These are phyloP conservation scores for Ascochyta lentis DNA, from an alignment of 2,329 filamentous ascomycete species.

Conservation along the genomic window DNA sequence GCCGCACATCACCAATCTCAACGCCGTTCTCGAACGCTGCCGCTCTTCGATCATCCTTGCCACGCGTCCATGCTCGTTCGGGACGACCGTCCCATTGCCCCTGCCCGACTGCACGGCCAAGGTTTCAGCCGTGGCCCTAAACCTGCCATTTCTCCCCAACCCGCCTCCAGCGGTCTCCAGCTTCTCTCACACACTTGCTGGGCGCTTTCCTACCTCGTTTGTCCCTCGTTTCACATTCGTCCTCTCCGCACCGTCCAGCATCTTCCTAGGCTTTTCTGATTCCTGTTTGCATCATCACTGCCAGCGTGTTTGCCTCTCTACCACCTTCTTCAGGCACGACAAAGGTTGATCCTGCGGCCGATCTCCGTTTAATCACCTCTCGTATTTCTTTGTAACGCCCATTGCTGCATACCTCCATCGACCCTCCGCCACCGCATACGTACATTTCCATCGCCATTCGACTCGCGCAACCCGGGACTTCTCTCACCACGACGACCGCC, in stretches of 20 bases:
- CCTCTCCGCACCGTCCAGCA: slow-evolving; percentile 23
- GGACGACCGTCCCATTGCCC: slow-evolving; percentile 25
- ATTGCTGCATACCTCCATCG: slow-evolving; percentile 23
- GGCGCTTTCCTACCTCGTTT: slow-evolving; percentile 32
- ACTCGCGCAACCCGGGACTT: slow-evolving; percentile 1
- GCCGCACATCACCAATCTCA: slow-evolving; percentile 5
- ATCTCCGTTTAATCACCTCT: slow-evolving; percentile 36
- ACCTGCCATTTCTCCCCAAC: slow-evolving; percentile 31
- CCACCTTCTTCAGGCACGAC: slow-evolving; percentile 30
- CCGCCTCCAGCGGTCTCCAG: slow-evolving; percentile 24
- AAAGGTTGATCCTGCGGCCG: slow-evolving; percentile 48
- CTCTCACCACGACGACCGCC: slow-evolving; percentile 28
- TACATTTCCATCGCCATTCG: background rate
- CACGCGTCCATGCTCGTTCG: slow-evolving; percentile 40
- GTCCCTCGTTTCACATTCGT: slow-evolving; percentile 45
- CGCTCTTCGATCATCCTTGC: slow-evolving; percentile 27
- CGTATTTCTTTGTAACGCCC: slow-evolving; percentile 21
- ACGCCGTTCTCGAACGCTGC: slow-evolving; percentile 30
- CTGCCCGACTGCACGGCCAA: slow-evolving; percentile 30
- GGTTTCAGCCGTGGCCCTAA: slow-evolving; percentile 39
- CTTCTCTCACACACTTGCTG: slow-evolving; percentile 27
- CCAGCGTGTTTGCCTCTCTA: slow-evolving; percentile 20
- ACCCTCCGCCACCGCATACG: slow-evolving; percentile 12
- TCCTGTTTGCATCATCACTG: slow-evolving; percentile 22
- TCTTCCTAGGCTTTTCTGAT: slow-evolving; percentile 9